These are phyloP conservation scores for Artomyces pyxidatus DNA, from an alignment of 768 basidiomycete species.

Conservation along the genomic window DNA sequence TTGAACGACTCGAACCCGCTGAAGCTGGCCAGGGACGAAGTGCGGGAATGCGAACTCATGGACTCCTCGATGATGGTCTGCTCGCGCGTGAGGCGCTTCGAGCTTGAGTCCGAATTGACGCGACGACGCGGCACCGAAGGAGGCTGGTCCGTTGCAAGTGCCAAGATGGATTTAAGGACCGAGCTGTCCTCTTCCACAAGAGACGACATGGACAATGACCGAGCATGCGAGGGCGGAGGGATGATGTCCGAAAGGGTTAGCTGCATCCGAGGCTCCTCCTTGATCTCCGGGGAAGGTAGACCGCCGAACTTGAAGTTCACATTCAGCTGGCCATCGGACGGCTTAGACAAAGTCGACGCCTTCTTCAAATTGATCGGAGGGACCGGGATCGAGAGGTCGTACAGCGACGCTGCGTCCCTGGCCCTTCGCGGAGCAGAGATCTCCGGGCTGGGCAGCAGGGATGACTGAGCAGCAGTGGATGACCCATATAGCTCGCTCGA, in stretches of 20 bases:
- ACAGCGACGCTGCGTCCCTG: not conserved
- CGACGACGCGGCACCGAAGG: conserved; percentile 26
- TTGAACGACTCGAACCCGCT: conserved; percentile 68
- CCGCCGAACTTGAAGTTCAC: conserved; percentile 73
- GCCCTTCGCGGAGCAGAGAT: conserved; percentile 5
- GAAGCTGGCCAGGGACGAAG: conserved; percentile 53
- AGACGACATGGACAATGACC: conserved; percentile 39
- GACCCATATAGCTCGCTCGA: not conserved
- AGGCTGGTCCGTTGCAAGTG: conserved; percentile 25
- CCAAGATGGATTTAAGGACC: conserved; percentile 22
- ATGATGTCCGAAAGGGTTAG: conserved; percentile 72
- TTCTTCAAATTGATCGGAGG: conserved; percentile 12
- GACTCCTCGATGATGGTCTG: conserved; percentile 12
- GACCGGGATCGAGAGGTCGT: not conserved
- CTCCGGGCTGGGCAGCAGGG: conserved; percentile 14
- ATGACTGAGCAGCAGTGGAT: not conserved
- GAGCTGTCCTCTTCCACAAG: conserved; percentile 25
- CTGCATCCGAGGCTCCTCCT: conserved; percentile 21
- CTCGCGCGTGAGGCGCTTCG: conserved; percentile 25
- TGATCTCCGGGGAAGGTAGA: conserved; percentile 19
- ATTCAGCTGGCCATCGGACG: conserved; percentile 61
- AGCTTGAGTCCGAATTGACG: conserved; percentile 37
- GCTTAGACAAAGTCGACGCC: conserved; percentile 23
- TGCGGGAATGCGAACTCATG: conserved; percentile 25
- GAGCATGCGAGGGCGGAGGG: conserved; percentile 48